Conservation (phyloP, 441 rosid species). For the Pelargonium cotyledonis region DNA sequence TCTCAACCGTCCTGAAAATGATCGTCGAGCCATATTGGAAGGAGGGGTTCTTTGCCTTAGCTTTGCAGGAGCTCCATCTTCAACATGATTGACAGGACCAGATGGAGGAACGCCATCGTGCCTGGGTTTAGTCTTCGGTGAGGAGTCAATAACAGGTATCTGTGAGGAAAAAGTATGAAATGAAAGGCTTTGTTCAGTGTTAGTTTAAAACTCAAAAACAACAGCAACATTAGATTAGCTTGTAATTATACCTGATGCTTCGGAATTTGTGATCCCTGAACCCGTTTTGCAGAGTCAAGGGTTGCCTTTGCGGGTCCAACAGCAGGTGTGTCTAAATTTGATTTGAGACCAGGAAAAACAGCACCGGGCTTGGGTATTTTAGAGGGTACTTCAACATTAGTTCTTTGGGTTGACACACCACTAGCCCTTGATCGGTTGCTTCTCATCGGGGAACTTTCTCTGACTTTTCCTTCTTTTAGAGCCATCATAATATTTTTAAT, state of each 20-base stretch:
- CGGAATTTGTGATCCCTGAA: constrained; percentile 45
- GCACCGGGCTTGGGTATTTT: constrained; percentile 56
- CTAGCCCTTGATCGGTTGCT: constrained; percentile 43
- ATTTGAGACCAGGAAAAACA: constrained; percentile 42
- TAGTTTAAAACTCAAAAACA: constrained; percentile 15
- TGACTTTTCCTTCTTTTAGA: constrained; percentile 76
- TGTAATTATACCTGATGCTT: constrained; percentile 63
- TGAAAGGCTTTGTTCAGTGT: constrained; percentile 17
- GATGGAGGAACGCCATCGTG: constrained; percentile 53
- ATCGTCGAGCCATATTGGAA: constrained; percentile 40
- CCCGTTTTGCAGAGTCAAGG: constrained; percentile 42
- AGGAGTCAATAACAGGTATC: constrained; percentile 54
- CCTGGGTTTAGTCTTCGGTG: constrained; percentile 61
- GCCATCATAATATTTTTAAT: constrained; percentile 79
- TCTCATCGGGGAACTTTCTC: constrained; percentile 85
- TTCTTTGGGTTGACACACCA: constrained; percentile 42
- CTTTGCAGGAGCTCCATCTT: constrained; percentile 49
- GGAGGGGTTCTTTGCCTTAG: constrained; percentile 74
- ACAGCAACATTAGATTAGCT: constrained; percentile 1
- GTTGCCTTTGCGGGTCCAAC: constrained; percentile 38
- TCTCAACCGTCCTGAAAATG: constrained; percentile 44
- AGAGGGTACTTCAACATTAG: constrained; percentile 47
- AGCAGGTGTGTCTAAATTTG: constrained; percentile 36
- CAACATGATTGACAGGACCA: constrained; percentile 40
- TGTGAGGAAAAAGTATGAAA: constrained; percentile 25